Evolutionary conservation across 2,329 filamentous ascomycete species (phyloP), one percentile per base, ranked within the genome.

Genomic region (Trichoderma atroviride): DNA sequence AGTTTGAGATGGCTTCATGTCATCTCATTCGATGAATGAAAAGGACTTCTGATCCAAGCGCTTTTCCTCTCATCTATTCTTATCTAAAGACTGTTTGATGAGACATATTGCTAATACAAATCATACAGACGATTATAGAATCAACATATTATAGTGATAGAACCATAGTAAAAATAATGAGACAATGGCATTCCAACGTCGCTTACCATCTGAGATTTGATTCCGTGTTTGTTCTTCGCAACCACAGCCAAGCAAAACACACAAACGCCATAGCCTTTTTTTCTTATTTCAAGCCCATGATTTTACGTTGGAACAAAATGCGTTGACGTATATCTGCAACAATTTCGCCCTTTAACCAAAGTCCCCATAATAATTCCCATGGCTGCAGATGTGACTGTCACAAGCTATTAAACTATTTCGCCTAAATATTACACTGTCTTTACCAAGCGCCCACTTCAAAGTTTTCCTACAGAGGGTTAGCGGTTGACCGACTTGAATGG

Each of bases 401-500:
- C 50, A 13, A 65, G 31, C 55, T 55, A 55, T 33, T 57, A 33
- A 68, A 62, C 73, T 74, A 35, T n/a, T 55, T 43, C 14, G 65
- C 66, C 47, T 58, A 31, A 61, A 29, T 47, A 65, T 66, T 71
- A 29, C 29, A 40, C 24, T 47, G 35, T 14, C 69, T 81, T 64
- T 89, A 97, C 93, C 94, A 97, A 60, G 93, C 93, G 75, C 88
- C 88, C 69, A 96, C 92, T 76, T 98, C 95, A 75, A 97, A 98
- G 78, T 97, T 97, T 81, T 98, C 95, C 89, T 94, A 72, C 47
- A 19, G n/a, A 73, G 3, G 10, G 75, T 84, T 76, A 83, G 79
- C 58, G 47, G 14, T n/a, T 47, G 27, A n/a, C 29, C 53, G 31
- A 16, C 22, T 43, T 33, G 5, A 22, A 24, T 47, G 24, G 10